Conservation (phyloP, 495 filamentous ascomycete species). For the Xylaria longipes region DNA sequence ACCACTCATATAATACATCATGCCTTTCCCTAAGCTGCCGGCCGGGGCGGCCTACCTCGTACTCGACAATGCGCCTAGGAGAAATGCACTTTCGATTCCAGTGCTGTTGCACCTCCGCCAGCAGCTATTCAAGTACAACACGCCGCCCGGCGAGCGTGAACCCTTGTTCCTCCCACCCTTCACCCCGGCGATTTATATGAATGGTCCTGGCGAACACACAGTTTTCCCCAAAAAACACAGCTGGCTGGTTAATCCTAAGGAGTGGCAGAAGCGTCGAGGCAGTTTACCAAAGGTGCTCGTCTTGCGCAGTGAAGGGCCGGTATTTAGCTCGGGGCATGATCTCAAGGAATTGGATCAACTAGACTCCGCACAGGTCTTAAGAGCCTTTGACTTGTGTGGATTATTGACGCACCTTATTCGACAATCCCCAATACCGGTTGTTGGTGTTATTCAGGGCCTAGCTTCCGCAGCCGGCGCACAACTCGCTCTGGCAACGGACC, state of each 20-base stretch:
- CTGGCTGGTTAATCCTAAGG: slow-evolving; percentile 32
- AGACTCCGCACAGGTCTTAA: neutral
- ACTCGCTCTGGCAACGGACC: slow-evolving; percentile 37
- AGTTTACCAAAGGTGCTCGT: slow-evolving; percentile 34
- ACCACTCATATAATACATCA: too few relatives aligned
- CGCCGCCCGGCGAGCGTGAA: slow-evolving; percentile 22
- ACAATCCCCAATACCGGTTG: slow-evolving; percentile 33
- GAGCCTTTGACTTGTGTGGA: neutral
- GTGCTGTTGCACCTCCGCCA: slow-evolving; percentile 32
- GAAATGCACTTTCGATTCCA: slow-evolving; percentile 37
- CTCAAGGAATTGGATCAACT: slow-evolving; percentile 29
- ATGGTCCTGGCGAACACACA: neutral
- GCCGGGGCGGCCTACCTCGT: slow-evolving; percentile 8
- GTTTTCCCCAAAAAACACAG: neutral
- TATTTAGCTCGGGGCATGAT: slow-evolving; percentile 41
- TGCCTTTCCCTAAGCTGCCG: slow-evolving; percentile 19
- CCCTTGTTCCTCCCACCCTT: slow-evolving; percentile 37
- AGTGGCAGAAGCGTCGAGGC: slow-evolving; percentile 26
- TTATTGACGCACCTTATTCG: slow-evolving; percentile 37
- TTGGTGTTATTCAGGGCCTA: slow-evolving; percentile 32
- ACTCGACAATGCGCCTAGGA: slow-evolving; percentile 12
- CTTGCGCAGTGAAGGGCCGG: slow-evolving; percentile 30
- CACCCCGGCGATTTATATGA: slow-evolving; percentile 24
- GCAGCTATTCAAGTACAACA: slow-evolving; percentile 36
- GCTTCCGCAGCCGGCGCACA: slow-evolving; percentile 38